Evolutionary conservation across 768 basidiomycete species (phyloP).

Genomic region (Tylopilus balloui): DNA sequence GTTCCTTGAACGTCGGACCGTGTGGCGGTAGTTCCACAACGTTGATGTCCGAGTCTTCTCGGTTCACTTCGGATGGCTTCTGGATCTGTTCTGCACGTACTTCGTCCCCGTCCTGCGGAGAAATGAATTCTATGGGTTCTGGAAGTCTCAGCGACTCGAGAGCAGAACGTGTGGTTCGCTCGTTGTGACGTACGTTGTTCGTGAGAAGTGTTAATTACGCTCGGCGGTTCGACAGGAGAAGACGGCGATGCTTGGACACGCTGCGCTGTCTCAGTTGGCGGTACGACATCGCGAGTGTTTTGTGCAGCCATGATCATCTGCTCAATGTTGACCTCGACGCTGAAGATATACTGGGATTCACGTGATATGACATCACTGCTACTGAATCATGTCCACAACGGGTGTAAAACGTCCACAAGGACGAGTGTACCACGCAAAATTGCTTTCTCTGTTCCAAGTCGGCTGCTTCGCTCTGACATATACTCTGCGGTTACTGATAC

Average conservation of each 20-base stretch:
- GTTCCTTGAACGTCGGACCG: conserved; percentile 53
- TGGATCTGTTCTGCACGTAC: conserved; percentile 29
- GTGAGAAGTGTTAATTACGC: conserved; percentile 25
- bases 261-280: conserved; percentile 5
- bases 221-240: conserved; percentile 26
- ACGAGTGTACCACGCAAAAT: too few species aligned
- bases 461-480: too few species aligned
- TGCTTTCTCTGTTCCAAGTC: too few species aligned
- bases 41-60: conserved; percentile 24
- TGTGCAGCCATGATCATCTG: conserved; percentile 1
- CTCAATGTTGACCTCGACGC: not conserved
- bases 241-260: conserved; percentile 12
- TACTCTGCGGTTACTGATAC: too few species aligned
- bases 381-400: not conserved
- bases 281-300: not conserved
- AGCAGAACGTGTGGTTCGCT: not conserved
- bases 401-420: too few species aligned
- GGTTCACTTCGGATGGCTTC: conserved; percentile 23
- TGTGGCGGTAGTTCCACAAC: conserved; percentile 24
- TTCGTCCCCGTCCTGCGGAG: conserved; percentile 34
- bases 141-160: conserved; percentile 20
- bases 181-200: conserved; percentile 37
- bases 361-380: conserved; percentile 27
- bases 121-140: conserved; percentile 5
- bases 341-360: conserved; percentile 8